Base-by-base conservation (phyloP, 345 rosid species). In the Gynandropsis gynandra region DNA sequence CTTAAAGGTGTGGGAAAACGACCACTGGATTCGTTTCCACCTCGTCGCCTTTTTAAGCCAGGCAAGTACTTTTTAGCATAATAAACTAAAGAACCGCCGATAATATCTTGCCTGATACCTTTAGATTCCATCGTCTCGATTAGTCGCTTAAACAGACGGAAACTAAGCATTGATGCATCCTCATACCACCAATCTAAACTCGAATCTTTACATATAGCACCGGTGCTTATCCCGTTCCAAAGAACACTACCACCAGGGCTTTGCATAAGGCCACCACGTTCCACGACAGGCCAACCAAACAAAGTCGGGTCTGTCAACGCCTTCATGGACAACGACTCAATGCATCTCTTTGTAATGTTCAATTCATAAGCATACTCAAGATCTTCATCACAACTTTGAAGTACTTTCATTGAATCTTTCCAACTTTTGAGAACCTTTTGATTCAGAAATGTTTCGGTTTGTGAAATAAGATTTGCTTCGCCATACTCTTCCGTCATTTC, bases 151-250 rank as follows among this genome's bases (percentile, higher is more conserved):
- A 79, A 92, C 46, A 81, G 76, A 53, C 83, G 71, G 55, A 82
- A 77, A 54, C 93, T 87, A 62, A 87, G 69, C 40, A 69, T 75
- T 0, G 94, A 81, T 37, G 69, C 94, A 71, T 92, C 98, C 56
- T 87, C 95, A 10, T 85, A 87, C 98, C 98, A 92, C 97, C 98
- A 92, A 60, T 83, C 97, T 21, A 82, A 74, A 58, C 86, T 83
- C 24, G 83, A 59, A 37, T 76, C 71, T 72, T 72, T 84, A 10
- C 85, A 83, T 68, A 88, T 75, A 43, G 94, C 95, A 39, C 95
- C 97, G 1, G 95, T 87, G 72, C 90, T 92, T 67, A 92, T 92
- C 69, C 97, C 98, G 19, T 87, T 92, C 98, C 98, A 92, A 52
- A 92, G 65, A 50, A 92, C 83, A 34, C 87, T 87, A 32, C 95